Evolutionary conservation across 2,329 filamentous ascomycete species (phyloP).

Genomic region (Dactylellina leptospora): DNA sequence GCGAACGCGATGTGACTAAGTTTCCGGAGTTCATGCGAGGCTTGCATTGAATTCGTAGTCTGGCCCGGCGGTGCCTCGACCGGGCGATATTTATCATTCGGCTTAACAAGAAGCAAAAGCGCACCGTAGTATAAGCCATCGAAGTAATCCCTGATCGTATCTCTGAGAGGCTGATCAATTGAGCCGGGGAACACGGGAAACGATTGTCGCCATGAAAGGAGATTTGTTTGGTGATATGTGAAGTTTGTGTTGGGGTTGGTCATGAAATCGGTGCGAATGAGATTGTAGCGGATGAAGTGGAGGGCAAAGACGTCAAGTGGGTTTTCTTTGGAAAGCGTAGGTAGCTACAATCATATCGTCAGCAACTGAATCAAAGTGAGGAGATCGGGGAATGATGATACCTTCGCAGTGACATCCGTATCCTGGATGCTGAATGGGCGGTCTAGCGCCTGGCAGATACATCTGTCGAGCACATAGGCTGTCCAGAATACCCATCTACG

Average conservation of each 20-base stretch:
- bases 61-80: constrained; percentile 5
- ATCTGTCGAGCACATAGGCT: constrained; percentile 49
- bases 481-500: constrained; percentile 53
- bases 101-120: constrained; percentile 41
- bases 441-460: constrained; percentile 50
- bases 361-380: not conserved
- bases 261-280: constrained; percentile 52
- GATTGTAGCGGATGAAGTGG: constrained; percentile 53
- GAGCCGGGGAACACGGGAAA: constrained; percentile 40
- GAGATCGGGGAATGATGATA: not conserved
- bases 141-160: constrained; percentile 51
- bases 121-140: constrained; percentile 49
- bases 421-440: constrained; percentile 52
- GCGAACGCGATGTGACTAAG: constrained; percentile 50
- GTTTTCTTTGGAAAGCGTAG: constrained; percentile 40
- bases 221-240: constrained; percentile 50
- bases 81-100: constrained; percentile 40
- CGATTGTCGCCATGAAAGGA: constrained; percentile 47
- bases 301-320: constrained; percentile 48
- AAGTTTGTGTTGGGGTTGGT: constrained; percentile 44
- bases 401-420: constrained; percentile 49
- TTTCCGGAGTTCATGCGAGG: constrained; percentile 41
- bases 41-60: constrained; percentile 20
- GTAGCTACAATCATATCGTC: constrained; percentile 15
- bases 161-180: constrained; percentile 38